Base-by-base conservation (phyloP, 768 basidiomycete genomes). In the Lactarius hengduanensis region DNA sequence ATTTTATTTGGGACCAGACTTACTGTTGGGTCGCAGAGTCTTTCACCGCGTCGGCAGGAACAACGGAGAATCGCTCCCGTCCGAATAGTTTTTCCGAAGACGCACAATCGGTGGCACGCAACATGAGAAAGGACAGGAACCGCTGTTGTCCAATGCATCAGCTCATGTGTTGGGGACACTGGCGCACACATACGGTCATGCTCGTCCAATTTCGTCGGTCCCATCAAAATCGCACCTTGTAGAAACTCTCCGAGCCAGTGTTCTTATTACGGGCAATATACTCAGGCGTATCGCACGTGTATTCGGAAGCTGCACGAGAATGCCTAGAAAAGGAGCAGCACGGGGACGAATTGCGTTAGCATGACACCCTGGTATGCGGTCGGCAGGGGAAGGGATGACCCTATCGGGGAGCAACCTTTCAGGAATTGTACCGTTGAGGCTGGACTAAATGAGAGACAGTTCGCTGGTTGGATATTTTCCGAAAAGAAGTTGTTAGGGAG, bases 261-360 rank as follows among this genome's bases (percentile, higher is more conserved):
- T 82, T 36, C 83, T 72, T 4, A 83, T 80, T 15, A 83, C 65
- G 3, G 85, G 84, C 32, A 87, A 77, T 41, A 86, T 67, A 15
- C 82, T 80, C 38, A 80, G 65, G 56, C 84, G 81, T 63, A 81
- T 72, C 3, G 75, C 57, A 55, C 75, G 74, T 1, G 85, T 84
- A 38, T 74, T 74, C 0, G 82, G 82, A 16, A 81, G 72, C 45
- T 84, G 76, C 8, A 86, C 83, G 58, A 88, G 78, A 40, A 84
- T 72, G 15, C 86, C 86, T 83, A 85, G 73, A 82, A 85, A 64
- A 76, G 76, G 28, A 82, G 62, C 1, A 83, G 26, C 18, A 80
- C 73, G 1, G 83, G 83, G 18, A 81, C 30, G 38, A 85, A 66
- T 58, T 78, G 74, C 11, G 76, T 76, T 36, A 72, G 70, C 69